Percentiles rank a stretch among this genome's conserved stretches.
These are phyloP conservation scores for Fusarium incarnatum DNA, from an alignment of 2,329 filamentous ascomycete species.

Conservation along the genomic window DNA sequence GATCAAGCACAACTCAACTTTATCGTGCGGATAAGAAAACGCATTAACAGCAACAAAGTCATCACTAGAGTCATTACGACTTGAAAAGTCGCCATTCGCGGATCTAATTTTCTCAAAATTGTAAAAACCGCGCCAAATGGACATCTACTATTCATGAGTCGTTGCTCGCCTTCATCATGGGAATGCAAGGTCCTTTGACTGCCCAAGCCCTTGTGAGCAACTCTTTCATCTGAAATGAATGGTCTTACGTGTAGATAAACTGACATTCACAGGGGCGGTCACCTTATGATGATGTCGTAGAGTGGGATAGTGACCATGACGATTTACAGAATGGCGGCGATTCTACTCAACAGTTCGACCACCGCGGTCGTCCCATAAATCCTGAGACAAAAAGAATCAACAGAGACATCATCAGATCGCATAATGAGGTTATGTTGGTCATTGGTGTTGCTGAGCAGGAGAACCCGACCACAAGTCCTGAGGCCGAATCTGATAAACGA, in stretches of 20 bases:
- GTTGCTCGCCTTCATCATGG: conserved; percentile 55
- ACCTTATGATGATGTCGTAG: conserved; percentile 68
- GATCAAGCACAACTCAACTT: neutral
- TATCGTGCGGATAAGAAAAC: neutral
- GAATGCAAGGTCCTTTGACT: conserved; percentile 66
- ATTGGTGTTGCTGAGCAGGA: conserved; percentile 72
- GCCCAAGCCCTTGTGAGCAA: conserved; percentile 65
- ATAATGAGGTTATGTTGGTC: conserved; percentile 73
- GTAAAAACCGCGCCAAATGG: neutral
- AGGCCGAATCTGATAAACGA: conserved; percentile 56
- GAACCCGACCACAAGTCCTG: conserved; percentile 54
- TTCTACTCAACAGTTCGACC: conserved; percentile 64
- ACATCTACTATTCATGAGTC: conserved; percentile 12
- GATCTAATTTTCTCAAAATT: neutral
- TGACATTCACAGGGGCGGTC: conserved; percentile 63
- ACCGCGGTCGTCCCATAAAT: conserved; percentile 67
- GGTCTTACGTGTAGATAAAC: neutral
- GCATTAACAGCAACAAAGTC: neutral
- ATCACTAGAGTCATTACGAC: neutral
- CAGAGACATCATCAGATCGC: conserved; percentile 67
- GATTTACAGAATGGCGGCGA: conserved; percentile 38
- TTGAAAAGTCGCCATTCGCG: neutral
- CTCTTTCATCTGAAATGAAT: neutral
- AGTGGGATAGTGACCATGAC: conserved; percentile 55
- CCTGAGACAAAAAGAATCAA: conserved; percentile 66